Percentiles rank a stretch among this genome's conserved stretches.
Conservation (phyloP, 306 rosid genomes). For the Cucurbita argyrosperma region DNA sequence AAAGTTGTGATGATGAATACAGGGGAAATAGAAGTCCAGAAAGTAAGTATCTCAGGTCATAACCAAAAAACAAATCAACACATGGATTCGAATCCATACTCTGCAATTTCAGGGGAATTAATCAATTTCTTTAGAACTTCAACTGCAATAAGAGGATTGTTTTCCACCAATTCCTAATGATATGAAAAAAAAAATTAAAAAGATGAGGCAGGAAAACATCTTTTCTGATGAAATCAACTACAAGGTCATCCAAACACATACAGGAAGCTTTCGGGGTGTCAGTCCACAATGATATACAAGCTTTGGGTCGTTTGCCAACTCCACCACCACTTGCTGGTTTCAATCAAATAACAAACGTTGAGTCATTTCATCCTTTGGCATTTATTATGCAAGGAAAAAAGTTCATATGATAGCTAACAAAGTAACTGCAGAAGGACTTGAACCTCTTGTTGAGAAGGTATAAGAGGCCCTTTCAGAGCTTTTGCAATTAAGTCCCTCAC, state of each 20-base stretch:
- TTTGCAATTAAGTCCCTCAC: conserved; percentile 78
- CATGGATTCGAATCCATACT: conserved; percentile 34
- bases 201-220: neutral
- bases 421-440: neutral
- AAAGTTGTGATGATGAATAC: conserved; percentile 15
- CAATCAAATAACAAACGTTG: conserved; percentile 17
- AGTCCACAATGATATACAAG: conserved; percentile 94
- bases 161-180: conserved; percentile 86
- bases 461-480: conserved; percentile 92
- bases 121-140: conserved; percentile 89
- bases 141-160: conserved; percentile 88
- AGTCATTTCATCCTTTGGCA: conserved; percentile 17
- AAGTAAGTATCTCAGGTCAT: neutral
- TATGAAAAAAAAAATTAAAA: conserved; percentile 8
- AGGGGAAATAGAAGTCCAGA: neutral
- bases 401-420: neutral
- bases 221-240: conserved; percentile 4
- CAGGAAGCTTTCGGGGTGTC: conserved; percentile 91
- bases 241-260: conserved; percentile 22
- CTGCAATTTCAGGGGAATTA: conserved; percentile 73
- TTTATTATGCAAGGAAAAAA: conserved; percentile 1
- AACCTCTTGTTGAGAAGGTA: conserved; percentile 87
- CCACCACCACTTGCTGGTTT: conserved; percentile 68
- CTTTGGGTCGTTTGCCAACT: conserved; percentile 66
- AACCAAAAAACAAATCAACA: neutral